Percentiles rank a stretch among this genome's conserved stretches.
Evolutionary conservation across 1,284 basidiomycete genomes (phyloP).

Genomic region (Pseudozyma thailandica): DNA sequence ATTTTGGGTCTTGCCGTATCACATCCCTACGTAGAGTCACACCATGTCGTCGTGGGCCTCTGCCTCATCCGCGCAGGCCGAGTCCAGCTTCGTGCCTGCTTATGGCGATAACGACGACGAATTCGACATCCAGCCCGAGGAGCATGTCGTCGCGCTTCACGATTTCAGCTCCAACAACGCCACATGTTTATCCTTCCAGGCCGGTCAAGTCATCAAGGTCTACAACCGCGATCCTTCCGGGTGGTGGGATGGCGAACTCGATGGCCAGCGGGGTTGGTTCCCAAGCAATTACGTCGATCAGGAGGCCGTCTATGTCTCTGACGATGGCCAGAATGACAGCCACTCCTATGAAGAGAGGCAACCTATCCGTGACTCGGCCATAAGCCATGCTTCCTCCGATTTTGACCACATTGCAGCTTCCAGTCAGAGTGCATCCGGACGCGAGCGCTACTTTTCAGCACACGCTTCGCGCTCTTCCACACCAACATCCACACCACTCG

Average conservation of each 20-base stretch:
- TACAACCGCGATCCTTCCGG: conserved; percentile 86
- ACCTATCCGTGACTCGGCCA: conserved; percentile 14
- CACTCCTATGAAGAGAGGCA: conserved; percentile 26
- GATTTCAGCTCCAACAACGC: conserved; percentile 63
- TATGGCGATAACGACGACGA: conserved; percentile 21
- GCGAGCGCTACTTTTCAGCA: conserved; percentile 38
- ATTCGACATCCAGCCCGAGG: conserved; percentile 44
- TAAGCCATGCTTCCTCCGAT: conserved; percentile 19
- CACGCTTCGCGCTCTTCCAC: conserved; percentile 44
- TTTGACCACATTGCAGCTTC: conserved; percentile 18
- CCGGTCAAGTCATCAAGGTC: conserved; percentile 90
- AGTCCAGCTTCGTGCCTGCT: conserved; percentile 17
- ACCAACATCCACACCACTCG: conserved; percentile 31
- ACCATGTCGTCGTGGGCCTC: conserved; percentile 28
- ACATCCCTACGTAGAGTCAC: not conserved
- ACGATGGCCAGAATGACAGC: conserved; percentile 33
- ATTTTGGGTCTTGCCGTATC: not conserved
- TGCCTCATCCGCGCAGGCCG: conserved; percentile 18
- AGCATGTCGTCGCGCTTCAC: conserved; percentile 68
- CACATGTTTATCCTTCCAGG: conserved; percentile 84
- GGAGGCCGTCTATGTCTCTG: conserved; percentile 46
- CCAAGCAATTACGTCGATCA: conserved; percentile 76
- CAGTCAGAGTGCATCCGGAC: not conserved
- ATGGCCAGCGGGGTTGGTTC: conserved; percentile 83
- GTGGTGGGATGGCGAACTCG: conserved; percentile 97